These are phyloP conservation scores for Galeopsis tetrahit DNA, from an alignment of 257 asterid genomes.

Conservation along the genomic window DNA sequence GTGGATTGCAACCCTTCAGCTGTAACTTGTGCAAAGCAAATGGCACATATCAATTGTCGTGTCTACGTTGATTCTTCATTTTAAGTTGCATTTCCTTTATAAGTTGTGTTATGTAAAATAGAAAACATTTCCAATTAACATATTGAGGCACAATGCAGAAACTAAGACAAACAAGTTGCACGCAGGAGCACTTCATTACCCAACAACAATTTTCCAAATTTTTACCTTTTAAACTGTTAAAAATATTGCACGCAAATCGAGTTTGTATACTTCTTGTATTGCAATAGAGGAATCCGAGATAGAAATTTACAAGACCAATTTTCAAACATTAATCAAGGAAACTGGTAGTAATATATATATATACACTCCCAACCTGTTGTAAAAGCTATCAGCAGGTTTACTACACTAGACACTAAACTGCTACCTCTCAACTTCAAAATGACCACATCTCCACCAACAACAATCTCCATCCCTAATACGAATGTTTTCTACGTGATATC, in stretches of 20 bases:
- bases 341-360: conserved; percentile 1
- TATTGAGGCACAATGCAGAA: no score
- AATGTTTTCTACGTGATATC: not conserved
- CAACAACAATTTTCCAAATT: no score
- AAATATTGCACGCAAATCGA: no score
- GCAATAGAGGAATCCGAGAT: not conserved
- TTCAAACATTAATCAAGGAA: conserved; percentile 22
- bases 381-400: conserved; percentile 15
- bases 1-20: conserved; percentile 27
- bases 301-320: not conserved
- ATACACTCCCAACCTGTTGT: conserved; percentile 25
- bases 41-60: not conserved
- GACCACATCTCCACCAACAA: conserved; percentile 17
- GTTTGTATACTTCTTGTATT: no score
- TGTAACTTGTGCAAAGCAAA: not conserved
- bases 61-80: not conserved
- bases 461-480: not conserved
- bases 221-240: no score
- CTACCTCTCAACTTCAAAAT: conserved; percentile 31
- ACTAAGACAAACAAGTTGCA: no score
- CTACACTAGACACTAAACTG: not conserved
- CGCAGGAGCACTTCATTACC: no score
- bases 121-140: no score
- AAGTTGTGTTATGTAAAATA: no score
- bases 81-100: no score